These are phyloP conservation scores for Parastagonospora nodorum DNA, from an alignment of 2,329 filamentous ascomycete genomes.

Conservation along the genomic window DNA sequence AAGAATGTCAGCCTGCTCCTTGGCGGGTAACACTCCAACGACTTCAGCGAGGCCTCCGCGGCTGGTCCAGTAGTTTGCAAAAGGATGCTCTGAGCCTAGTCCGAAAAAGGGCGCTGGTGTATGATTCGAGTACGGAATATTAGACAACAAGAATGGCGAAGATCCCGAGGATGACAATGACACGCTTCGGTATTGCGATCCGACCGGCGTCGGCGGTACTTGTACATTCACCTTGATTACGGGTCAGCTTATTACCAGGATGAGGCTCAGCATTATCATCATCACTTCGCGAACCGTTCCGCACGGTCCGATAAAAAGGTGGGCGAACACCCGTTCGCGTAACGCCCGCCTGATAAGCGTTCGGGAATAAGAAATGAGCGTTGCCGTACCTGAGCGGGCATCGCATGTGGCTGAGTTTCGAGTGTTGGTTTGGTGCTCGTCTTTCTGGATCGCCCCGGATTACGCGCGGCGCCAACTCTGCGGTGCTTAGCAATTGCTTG, in stretches of 20 bases:
- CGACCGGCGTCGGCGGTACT: slow-evolving; percentile 34
- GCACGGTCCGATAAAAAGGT: background rate
- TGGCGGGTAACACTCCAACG: slow-evolving; percentile 74
- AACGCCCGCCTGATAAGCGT: slow-evolving; percentile 9
- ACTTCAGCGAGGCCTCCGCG: slow-evolving; percentile 76
- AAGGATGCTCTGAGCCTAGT: slow-evolving; percentile 78
- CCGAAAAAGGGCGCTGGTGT: slow-evolving; percentile 79
- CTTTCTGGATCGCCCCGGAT: slow-evolving; percentile 33
- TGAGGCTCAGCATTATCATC: slow-evolving; percentile 1
- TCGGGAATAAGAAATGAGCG: slow-evolving; percentile 19
- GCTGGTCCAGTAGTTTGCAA: slow-evolving; percentile 85
- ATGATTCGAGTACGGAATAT: slow-evolving; percentile 72
- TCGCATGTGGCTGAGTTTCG: slow-evolving; percentile 27
- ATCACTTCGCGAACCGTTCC: slow-evolving; percentile 1
- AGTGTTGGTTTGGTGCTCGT: slow-evolving; percentile 34
- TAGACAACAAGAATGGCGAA: slow-evolving; percentile 66
- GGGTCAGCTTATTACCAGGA: slow-evolving; percentile 15
- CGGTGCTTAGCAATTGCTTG: slow-evolving; percentile 31
- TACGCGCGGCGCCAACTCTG: slow-evolving; percentile 34
- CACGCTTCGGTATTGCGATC: slow-evolving; percentile 37
- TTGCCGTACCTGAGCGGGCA: slow-evolving; percentile 35
- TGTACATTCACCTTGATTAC: slow-evolving; percentile 21
- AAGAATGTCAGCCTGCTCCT: slow-evolving; percentile 75
- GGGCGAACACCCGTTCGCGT: slow-evolving; percentile 20
- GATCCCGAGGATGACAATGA: slow-evolving; percentile 48